These are phyloP conservation scores for Pascua sp. DNA, from an alignment of 1,284 basidiomycete genomes.

Conservation along the genomic window DNA sequence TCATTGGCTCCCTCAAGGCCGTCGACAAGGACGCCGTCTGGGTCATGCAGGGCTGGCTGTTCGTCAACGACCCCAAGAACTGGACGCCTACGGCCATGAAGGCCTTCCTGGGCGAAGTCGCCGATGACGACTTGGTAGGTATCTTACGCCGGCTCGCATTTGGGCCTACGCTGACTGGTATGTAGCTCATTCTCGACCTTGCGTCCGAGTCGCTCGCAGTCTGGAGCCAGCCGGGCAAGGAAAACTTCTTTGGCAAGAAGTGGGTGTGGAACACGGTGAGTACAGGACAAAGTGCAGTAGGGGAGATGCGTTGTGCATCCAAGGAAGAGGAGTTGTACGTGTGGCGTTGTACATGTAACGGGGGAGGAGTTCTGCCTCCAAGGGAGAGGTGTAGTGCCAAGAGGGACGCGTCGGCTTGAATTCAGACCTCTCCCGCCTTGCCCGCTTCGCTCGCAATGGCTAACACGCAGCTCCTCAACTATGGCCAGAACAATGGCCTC, in stretches of 20 bases:
- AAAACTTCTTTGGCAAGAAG: slow-evolving; percentile 51
- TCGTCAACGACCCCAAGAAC: slow-evolving; percentile 34
- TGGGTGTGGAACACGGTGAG: slow-evolving; percentile 53
- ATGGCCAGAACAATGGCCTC: slow-evolving; percentile 53
- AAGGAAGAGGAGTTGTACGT: too few relatives aligned
- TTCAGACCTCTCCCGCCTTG: not conserved
- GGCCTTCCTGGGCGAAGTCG: slow-evolving; percentile 1
- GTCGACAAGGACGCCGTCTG: slow-evolving; percentile 52
- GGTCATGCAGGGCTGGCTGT: slow-evolving; percentile 55
- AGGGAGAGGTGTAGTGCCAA: too few relatives aligned
- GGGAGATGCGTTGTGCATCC: too few relatives aligned
- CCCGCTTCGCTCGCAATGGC: too few relatives aligned
- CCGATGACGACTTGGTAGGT: not conserved
- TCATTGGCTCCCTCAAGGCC: slow-evolving; percentile 48
- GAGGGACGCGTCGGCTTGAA: not conserved
- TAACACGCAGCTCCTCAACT: slow-evolving; percentile 38
- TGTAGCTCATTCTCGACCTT: slow-evolving; percentile 50
- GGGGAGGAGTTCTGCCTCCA: too few relatives aligned
- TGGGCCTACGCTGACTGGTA: not conserved
- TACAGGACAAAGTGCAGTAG: slow-evolving; percentile 14
- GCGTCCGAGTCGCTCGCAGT: slow-evolving; percentile 52
- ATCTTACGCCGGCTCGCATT: not conserved
- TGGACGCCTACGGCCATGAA: slow-evolving; percentile 52
- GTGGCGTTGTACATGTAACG: too few relatives aligned
- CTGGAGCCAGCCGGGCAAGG: slow-evolving; percentile 47